Conservation (phyloP, 129 eudicot genomes). For the Deinandra increscens region DNA sequence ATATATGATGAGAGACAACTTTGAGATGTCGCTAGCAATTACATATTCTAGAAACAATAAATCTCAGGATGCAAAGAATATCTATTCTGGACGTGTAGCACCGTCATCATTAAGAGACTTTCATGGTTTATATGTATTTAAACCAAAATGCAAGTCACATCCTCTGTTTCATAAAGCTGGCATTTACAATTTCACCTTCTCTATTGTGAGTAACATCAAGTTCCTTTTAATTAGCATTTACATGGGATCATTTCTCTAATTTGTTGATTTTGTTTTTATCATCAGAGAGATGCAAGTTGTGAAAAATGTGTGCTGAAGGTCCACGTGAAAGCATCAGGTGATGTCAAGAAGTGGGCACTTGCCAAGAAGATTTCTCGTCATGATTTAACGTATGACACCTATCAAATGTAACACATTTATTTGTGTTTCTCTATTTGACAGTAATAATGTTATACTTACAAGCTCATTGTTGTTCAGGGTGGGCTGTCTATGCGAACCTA, state of each 20-base stretch:
- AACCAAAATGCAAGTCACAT: conserved; percentile 33
- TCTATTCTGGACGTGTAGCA: conserved; percentile 37
- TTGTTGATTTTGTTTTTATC: background rate
- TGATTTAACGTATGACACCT: conserved; percentile 37
- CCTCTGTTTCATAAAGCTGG: conserved; percentile 61
- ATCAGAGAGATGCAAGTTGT: conserved; percentile 40
- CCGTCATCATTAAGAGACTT: conserved; percentile 42
- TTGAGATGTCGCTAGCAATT: conserved; percentile 51
- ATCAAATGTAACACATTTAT: background rate
- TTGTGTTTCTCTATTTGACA: background rate
- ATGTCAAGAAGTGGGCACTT: conserved; percentile 47
- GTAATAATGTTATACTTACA: background rate
- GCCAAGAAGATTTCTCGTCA: conserved; percentile 18
- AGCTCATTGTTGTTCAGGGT: conserved; percentile 46
- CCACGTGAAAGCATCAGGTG: conserved; percentile 45
- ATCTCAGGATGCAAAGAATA: conserved; percentile 15
- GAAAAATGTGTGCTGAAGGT: conserved; percentile 33
- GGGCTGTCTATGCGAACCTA: conserved; percentile 42
- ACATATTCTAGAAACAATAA: conserved; percentile 13
- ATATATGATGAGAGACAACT: conserved; percentile 46
- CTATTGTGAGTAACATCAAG: conserved; percentile 47
- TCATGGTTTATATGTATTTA: conserved; percentile 62
- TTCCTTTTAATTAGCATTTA: background rate
- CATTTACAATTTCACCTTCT: conserved; percentile 44
- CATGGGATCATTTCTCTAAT: background rate